Evolutionary conservation across 2,329 filamentous ascomycete species (phyloP).

Genomic region (Colletotrichum plurivorum): DNA sequence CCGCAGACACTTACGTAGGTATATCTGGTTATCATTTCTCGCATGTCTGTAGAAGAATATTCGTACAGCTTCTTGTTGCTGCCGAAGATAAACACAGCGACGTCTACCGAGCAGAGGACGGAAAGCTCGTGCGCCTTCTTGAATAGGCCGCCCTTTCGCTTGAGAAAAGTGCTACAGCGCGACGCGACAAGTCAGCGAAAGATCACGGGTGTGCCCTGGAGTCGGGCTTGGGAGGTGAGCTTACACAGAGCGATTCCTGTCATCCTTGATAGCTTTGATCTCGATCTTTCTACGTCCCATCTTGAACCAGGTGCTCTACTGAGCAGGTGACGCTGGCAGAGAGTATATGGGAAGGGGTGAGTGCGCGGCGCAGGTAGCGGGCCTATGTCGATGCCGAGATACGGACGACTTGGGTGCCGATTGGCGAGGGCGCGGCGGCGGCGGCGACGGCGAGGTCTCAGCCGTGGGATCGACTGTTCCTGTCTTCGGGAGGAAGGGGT

Average conservation of each 20-base stretch:
- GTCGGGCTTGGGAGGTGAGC: slow-evolving; percentile 51
- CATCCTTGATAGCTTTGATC: slow-evolving; percentile 99
- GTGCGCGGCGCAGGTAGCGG: slow-evolving; percentile 6
- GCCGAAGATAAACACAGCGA: slow-evolving; percentile 98
- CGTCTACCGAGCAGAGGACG: slow-evolving; percentile 97
- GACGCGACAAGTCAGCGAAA: slow-evolving; percentile 33
- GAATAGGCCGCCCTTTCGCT: slow-evolving; percentile 98
- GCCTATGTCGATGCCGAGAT: slow-evolving; percentile 18
- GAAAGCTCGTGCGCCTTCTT: slow-evolving; percentile 99
- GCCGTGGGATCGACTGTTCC: slow-evolving; percentile 29
- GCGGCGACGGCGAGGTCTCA: slow-evolving; percentile 30
- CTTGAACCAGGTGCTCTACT: slow-evolving; percentile 45
- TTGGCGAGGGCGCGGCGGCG: slow-evolving; percentile 27
- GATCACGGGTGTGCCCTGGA: background rate
- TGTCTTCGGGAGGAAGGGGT: slow-evolving; percentile 7
- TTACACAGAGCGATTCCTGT: slow-evolving; percentile 97
- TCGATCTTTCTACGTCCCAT: slow-evolving; percentile 99
- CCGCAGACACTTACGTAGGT: slow-evolving; percentile 80
- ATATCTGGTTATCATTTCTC: slow-evolving; percentile 88
- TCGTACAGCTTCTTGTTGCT: slow-evolving; percentile 99
- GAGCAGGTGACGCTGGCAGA: slow-evolving; percentile 8
- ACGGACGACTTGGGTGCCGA: slow-evolving; percentile 21
- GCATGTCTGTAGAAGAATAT: slow-evolving; percentile 95
- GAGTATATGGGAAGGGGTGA: background rate
- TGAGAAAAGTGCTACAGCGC: slow-evolving; percentile 86